phyloP scores from a whole-genome alignment of 164 flowering plant genomes.

The Saururus chinensis region DNA sequence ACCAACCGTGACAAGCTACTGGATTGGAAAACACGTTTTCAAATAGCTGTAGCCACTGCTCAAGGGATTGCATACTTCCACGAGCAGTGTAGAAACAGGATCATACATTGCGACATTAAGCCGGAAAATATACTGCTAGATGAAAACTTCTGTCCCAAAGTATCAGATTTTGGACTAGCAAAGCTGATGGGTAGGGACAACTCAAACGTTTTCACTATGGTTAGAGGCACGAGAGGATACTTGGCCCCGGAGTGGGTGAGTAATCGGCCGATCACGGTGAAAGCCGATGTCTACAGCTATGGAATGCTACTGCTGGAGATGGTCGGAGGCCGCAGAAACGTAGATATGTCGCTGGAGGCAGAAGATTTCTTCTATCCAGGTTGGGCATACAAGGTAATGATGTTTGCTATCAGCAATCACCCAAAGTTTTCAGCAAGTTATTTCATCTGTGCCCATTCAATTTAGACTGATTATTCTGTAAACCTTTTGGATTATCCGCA shows the following conservation, averaged over 20 bases:
- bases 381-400: conserved; percentile 88
- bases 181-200: conserved; percentile 92
- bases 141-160: conserved; percentile 78
- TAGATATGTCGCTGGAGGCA: conserved; percentile 71
- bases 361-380: conserved; percentile 85
- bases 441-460: no score
- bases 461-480: no score
- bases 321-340: conserved; percentile 83
- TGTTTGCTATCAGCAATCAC: no score
- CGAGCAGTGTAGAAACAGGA: conserved; percentile 78
- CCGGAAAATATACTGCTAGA: conserved; percentile 91
- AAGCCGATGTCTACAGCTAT: conserved; percentile 90
- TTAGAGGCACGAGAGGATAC: conserved; percentile 91
- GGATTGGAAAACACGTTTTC: conserved; percentile 73
- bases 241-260: conserved; percentile 95
- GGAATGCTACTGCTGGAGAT: conserved; percentile 97
- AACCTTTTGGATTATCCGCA: conserved; percentile 9
- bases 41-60: conserved; percentile 71
- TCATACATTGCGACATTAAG: conserved; percentile 94
- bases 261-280: conserved; percentile 84
- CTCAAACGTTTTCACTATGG: conserved; percentile 85
- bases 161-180: conserved; percentile 91
- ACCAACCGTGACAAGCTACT: conserved; percentile 28
- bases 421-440: no score
- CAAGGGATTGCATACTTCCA: conserved; percentile 92